These are phyloP conservation scores for Aspergillus sergii DNA, from an alignment of 2,329 filamentous ascomycete species.

Conservation along the genomic window DNA sequence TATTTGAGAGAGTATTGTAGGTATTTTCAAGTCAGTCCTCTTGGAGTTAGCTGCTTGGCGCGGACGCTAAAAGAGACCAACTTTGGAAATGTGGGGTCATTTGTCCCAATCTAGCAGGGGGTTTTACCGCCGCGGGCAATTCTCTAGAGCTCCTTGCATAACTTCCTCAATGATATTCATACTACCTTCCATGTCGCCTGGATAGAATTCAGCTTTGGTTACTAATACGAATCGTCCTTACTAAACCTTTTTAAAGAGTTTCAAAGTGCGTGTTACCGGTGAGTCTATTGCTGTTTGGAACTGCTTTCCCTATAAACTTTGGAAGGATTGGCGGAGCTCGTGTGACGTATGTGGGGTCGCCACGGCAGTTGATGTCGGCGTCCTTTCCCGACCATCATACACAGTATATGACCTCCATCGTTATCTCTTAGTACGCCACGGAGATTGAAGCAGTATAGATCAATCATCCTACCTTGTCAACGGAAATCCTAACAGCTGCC, in stretches of 20 bases:
- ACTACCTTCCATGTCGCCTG: not conserved
- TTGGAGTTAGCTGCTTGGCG: not conserved
- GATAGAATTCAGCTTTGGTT: not conserved
- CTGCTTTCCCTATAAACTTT: not conserved
- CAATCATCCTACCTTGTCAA: not conserved
- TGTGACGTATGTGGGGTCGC: slow-evolving; percentile 11
- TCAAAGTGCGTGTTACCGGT: not conserved
- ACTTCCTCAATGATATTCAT: not conserved
- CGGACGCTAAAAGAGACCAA: not conserved
- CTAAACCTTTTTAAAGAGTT: no score
- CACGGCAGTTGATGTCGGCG: slow-evolving; percentile 23
- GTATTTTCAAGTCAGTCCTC: no score
- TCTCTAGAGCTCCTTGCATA: not conserved
- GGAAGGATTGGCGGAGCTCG: not conserved
- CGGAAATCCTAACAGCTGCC: not conserved
- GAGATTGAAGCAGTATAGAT: not conserved
- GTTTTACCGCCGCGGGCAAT: not conserved
- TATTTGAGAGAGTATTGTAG: no score
- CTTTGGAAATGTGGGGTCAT: not conserved
- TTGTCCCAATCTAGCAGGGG: not conserved
- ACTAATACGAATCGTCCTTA: not conserved
- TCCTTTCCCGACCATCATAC: not conserved
- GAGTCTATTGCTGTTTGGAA: not conserved
- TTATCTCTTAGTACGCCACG: not conserved
- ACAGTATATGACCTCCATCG: not conserved